Conservation (phyloP, 2,329 filamentous ascomycete species). For the Alternaria sp. region DNA sequence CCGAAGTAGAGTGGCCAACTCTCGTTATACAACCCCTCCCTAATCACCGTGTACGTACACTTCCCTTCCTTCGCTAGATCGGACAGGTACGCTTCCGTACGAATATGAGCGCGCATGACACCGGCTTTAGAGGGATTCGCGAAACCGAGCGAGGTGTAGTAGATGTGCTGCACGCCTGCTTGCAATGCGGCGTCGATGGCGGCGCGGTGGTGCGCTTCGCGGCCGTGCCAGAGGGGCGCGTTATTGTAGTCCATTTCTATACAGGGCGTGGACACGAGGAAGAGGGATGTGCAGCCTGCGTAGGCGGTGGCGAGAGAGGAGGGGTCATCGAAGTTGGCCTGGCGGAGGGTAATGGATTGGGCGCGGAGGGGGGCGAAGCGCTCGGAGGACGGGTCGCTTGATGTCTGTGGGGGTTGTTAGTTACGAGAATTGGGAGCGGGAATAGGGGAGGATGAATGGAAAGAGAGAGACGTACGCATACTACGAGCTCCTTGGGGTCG, state of each 20-base stretch:
- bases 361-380: conserved; percentile 39
- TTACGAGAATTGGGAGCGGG: background rate
- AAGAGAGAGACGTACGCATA: conserved; percentile 35
- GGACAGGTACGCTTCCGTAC: conserved; percentile 52
- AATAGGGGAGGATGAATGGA: background rate
- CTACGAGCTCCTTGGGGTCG: conserved; percentile 46
- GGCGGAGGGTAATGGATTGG: conserved; percentile 45
- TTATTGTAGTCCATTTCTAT: conserved; percentile 54
- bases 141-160: conserved; percentile 56
- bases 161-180: conserved; percentile 53
- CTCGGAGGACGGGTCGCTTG: conserved; percentile 16
- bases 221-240: conserved; percentile 50
- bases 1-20: conserved; percentile 57
- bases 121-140: conserved; percentile 48
- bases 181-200: conserved; percentile 52
- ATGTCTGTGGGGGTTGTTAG: conserved; percentile 21
- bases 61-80: conserved; percentile 29
- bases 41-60: conserved; percentile 46
- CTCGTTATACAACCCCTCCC: conserved; percentile 56
- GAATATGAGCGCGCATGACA: conserved; percentile 56
- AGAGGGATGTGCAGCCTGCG: conserved; percentile 49
- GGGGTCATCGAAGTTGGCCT: conserved; percentile 49
- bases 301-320: conserved; percentile 45
- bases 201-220: conserved; percentile 53
- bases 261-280: conserved; percentile 54